Evolutionary conservation across 306 rosid genomes (phyloP).

Genomic region (Vigna reflexopilosa): DNA sequence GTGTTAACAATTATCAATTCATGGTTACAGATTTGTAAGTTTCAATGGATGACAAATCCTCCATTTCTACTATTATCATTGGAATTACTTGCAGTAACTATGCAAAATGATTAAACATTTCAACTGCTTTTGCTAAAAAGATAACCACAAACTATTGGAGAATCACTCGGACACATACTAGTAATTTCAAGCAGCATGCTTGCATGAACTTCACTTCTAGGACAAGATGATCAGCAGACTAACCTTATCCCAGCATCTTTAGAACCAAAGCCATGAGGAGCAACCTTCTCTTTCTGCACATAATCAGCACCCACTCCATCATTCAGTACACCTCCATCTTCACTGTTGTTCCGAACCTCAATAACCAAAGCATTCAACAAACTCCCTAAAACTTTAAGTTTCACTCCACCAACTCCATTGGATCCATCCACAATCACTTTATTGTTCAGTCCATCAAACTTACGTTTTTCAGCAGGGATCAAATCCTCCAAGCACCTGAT

Average conservation of each 20-base stretch:
- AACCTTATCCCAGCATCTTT: conserved; percentile 79
- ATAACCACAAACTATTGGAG: neutral
- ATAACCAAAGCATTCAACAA: conserved; percentile 62
- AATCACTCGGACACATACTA: conserved; percentile 11
- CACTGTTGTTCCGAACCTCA: conserved; percentile 78
- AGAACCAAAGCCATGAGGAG: conserved; percentile 70
- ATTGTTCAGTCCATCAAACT: conserved; percentile 43
- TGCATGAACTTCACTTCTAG: conserved; percentile 15
- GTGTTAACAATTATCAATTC: neutral
- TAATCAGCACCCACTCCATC: conserved; percentile 98
- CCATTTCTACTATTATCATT: conserved; percentile 6
- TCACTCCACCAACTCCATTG: conserved; percentile 92
- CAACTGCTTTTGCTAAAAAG: neutral
- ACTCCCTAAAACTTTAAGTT: conserved; percentile 61
- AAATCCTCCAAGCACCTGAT: conserved; percentile 88
- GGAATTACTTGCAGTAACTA: conserved; percentile 13
- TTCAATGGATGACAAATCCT: neutral
- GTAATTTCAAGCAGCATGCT: conserved; percentile 8
- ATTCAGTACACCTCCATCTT: conserved; percentile 80
- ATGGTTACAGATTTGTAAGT: neutral
- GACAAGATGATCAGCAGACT: conserved; percentile 47
- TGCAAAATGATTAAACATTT: conserved; percentile 1
- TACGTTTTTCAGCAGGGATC: conserved; percentile 57
- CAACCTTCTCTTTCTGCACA: conserved; percentile 96
- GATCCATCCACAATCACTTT: conserved; percentile 88